Base-by-base conservation (phyloP, 345 rosid species). In the Hypericum perforatum region DNA sequence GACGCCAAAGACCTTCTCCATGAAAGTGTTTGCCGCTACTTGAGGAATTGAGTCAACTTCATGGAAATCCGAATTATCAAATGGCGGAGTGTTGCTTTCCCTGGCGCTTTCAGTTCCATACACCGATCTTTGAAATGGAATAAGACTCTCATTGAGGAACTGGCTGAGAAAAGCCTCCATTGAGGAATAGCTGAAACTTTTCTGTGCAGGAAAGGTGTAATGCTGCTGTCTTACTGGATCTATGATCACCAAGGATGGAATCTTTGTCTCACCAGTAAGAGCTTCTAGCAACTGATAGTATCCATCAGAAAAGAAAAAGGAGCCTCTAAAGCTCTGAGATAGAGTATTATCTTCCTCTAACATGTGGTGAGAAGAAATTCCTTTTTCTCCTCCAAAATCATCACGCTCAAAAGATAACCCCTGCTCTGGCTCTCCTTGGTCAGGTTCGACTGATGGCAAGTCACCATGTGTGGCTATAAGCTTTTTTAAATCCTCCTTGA, bases 271-370 rank as follows among this genome's bases (percentile, higher is more conserved):
- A 70, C 90, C 94, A 55, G 96, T 88, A 67, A 91, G 63, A 52
- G 77, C 62, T 56, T 65, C 67, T 50, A 85, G 73, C 54, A 88
- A 71, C 29, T 56, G 73, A 54, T 77, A 75, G 70, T 91, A 82
- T 60, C 82, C 92, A 69, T 91, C 96, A 67, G 73, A 65, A 71
- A 85, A 81, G 72, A 75, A 76, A 74, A 91, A 88, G 45, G 85
- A 72, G 61, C 85, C 89, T 39, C 41, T 63, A 58, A 87, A 82
- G 43, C 63, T 71, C 63, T 59, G 72, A 57, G 63, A 51, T 9
- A 63, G 63, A 52, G 36, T 69, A 45, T 68, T 70, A 62, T 64
- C 67, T 58, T 77, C 75, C 61, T 58, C 73, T 13, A 61, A 51
- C 53, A 66, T 50, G 52, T 74, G 74, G 10, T 53, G 41, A 45